phyloP scores from a whole-genome alignment of 2,329 filamentous ascomycete genomes.

The Pseudogymnoascus sp. region DNA sequence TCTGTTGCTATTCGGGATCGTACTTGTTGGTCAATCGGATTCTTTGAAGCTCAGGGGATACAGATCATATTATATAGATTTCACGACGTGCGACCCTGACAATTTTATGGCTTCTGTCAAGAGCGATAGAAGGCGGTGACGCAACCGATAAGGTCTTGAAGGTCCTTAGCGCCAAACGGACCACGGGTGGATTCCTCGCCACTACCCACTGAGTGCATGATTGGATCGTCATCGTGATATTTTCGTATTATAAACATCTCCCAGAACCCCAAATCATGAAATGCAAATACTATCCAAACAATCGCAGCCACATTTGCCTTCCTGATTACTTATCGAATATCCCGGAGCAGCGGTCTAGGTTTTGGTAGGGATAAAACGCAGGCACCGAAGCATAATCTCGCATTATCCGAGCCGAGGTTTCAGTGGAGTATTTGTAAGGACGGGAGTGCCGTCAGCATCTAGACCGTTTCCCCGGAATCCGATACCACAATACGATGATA shows the following conservation, averaged over 20 bases:
- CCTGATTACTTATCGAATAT: not conserved
- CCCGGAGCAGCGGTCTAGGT: not conserved
- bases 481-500: not conserved
- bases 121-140: not conserved
- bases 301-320: not conserved
- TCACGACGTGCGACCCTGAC: not conserved
- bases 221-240: not conserved
- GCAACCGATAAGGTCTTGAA: conserved; percentile 7
- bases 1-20: not conserved
- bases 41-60: not conserved
- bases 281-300: not conserved
- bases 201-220: not conserved
- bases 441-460: not conserved
- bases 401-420: not conserved
- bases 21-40: not conserved
- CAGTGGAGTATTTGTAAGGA: not conserved
- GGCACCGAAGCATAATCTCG: not conserved
- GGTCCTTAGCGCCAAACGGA: not conserved
- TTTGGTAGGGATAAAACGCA: not conserved
- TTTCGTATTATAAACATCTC: not conserved
- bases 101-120: not conserved
- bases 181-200: not conserved
- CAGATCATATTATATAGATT: not conserved
- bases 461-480: not conserved
- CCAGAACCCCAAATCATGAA: not conserved